Base-by-base conservation (phyloP, 306 rosid genomes). In the Adenanthera pavonina region DNA sequence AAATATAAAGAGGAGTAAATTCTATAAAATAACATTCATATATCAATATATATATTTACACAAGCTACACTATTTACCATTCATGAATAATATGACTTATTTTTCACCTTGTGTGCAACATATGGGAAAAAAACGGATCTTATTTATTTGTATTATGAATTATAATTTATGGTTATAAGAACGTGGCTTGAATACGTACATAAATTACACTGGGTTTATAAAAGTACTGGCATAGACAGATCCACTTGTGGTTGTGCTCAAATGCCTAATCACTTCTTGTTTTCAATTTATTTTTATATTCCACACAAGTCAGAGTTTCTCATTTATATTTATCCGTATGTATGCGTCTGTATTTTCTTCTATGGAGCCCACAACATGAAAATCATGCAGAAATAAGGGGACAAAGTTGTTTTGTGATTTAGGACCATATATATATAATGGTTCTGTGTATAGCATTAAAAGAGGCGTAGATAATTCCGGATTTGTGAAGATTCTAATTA, bases 311-410 rank as follows among this genome's bases (percentile, higher is more conserved):
- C 62, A 25, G 61, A 51, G 70, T 17, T 16, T 12, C 33, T 20
- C 62, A 33, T 3, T 35, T 60, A 13, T 11, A 25, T 52, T 40
- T 5, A 46, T 52, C 36, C 10, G 25, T 30, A 35, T 71, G 40
- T 33, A 13, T 38, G 59, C 35, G 3, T 44, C 15, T 61, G 8
- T 30, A 1, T 77, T 78, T 73, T 83, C 69, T 54, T 51, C 2
- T 4, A 53, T 83, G 86, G 82, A 77, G 78, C 82, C 79, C 86
- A 83, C 51, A 8, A 7, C 5, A 77, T 4, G 52, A 56, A 48
- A 76, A 82, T 77, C 73, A 35, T 51, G 56, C 8, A 59, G 52
- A 75, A 75, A 25, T 35, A 43, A 13, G 51, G 41, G 77, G 78
- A 77, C 49, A 6, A 0, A 17, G 43, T 53, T 41, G 40, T 69